Base-by-base conservation (phyloP, 768 basidiomycete genomes). In the Lentinula sp. region DNA sequence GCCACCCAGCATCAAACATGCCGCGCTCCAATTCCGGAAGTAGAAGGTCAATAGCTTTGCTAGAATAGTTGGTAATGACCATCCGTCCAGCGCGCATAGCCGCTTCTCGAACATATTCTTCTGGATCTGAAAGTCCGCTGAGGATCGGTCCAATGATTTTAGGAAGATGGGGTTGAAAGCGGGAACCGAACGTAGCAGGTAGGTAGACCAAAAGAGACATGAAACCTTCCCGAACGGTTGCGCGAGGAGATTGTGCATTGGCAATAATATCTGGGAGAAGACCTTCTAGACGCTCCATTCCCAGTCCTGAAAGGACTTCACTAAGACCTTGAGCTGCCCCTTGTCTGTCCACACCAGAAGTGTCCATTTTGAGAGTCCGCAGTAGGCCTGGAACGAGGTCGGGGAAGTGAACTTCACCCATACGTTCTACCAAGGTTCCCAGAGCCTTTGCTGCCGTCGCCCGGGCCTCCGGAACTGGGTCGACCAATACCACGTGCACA, bases 31-130 rank as follows among this genome's bases (percentile, higher is more conserved):
- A 84, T 72, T 98, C 95, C 0, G 96, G 97, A 7, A 99, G 77
- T 18, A 99, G 79, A 23, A 99, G 78, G 64, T 98, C 96, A 60
- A 98, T 93, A 5, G 96, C 96, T 70, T 86, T 91, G 68, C 67
- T 85, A 10, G 95, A 90, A 76, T 98, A 98, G 71, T 95, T 97
- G 61, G 86, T 88, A 65, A 99, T 91, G 65, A 98, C 89, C 94
- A 98, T 98, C 64, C 97, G 82, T 61, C 96, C 95, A n/a, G 96
- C 95, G 39, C 93, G 85, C 95, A 98, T 98, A 4, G 96, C 95
- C 10, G 96, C 95, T 64, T 98, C 95, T 28, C 96, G 83, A 9
- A 98, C 97, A 68, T 90, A 94, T 75, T 98, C 97, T 66, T 97
- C 95, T 6, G 86, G 79, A 68, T 98, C 96, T 0, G 96, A 88